Evolutionary conservation across 257 asterid species (phyloP).

Genomic region (Gentiana macrophylla): DNA sequence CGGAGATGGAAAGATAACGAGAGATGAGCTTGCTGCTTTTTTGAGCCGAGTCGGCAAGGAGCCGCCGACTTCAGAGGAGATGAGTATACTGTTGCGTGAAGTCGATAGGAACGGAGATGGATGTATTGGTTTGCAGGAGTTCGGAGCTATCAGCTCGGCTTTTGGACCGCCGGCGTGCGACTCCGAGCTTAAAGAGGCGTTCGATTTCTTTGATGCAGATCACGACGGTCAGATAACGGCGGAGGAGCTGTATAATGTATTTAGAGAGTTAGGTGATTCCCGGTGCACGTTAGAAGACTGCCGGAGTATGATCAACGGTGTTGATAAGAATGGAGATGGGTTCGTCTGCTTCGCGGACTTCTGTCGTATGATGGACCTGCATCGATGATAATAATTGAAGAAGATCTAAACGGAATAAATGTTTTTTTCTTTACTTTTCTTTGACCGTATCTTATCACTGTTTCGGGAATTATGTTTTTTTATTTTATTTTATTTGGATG

Average conservation of each 20-base stretch:
- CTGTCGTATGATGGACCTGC: conserved; percentile 63
- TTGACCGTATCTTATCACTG: too few relatives aligned
- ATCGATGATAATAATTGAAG: conserved; percentile 12
- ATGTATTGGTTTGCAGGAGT: conserved; percentile 48
- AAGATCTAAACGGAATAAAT: background rate
- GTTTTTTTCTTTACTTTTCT: background rate
- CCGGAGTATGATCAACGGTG: conserved; percentile 74
- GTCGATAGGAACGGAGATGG: conserved; percentile 77
- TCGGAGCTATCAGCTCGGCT: conserved; percentile 40
- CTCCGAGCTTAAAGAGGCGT: conserved; percentile 47
- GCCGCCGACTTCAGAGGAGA: conserved; percentile 50
- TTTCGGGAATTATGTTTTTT: background rate
- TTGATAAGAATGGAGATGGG: conserved; percentile 69
- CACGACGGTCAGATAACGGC: conserved; percentile 79
- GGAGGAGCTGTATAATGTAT: conserved; percentile 57
- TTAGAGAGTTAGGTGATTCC: conserved; percentile 50
- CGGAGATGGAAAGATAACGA: conserved; percentile 53
- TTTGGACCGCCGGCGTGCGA: conserved; percentile 44
- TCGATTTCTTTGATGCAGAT: conserved; percentile 73
- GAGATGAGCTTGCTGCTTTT: conserved; percentile 43
- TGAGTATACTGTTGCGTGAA: conserved; percentile 36
- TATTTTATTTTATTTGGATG: background rate
- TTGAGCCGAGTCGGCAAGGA: conserved; percentile 45
- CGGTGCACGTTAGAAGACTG: conserved; percentile 84
- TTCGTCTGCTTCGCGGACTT: conserved; percentile 89